These are phyloP conservation scores for Fragaria nilgerrensis DNA, from an alignment of 306 rosid species.

Conservation along the genomic window DNA sequence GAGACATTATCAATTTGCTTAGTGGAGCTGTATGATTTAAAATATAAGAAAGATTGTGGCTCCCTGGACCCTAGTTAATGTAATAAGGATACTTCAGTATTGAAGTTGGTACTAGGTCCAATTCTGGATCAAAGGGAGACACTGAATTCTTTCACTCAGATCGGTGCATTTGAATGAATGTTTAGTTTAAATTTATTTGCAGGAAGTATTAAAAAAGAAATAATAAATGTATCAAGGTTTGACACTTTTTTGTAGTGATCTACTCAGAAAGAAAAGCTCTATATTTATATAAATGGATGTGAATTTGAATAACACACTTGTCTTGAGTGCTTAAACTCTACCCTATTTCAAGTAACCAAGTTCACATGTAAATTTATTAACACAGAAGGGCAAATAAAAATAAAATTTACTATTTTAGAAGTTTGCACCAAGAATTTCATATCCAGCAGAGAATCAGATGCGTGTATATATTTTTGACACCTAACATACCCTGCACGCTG, in stretches of 20 bases:
- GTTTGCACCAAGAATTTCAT: not conserved
- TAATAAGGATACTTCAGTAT: not conserved
- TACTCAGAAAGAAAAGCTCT: not conserved
- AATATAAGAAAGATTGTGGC: not conserved
- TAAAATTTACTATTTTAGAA: not conserved
- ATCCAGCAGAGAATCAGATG: not conserved
- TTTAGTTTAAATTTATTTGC: not conserved
- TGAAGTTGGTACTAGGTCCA: not conserved
- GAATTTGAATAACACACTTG: not conserved
- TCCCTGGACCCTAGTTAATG: slow-evolving; percentile 4
- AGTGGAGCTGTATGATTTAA: not conserved
- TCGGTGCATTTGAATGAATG: not conserved
- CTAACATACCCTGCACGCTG: not conserved
- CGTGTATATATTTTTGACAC: not conserved
- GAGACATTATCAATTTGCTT: not conserved
- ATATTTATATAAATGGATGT: not conserved
- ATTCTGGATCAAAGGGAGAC: not conserved
- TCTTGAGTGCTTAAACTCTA: not conserved
- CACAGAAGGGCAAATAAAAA: not conserved
- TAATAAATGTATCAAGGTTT: not conserved
- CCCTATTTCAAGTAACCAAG: not conserved
- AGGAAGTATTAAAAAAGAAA: not conserved
- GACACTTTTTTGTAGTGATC: not conserved
- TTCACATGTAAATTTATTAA: not conserved
- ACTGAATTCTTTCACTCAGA: not conserved